Evolutionary conservation across 2,329 filamentous ascomycete genomes (phyloP).

Genomic region (Dryadomyces sulphureus): DNA sequence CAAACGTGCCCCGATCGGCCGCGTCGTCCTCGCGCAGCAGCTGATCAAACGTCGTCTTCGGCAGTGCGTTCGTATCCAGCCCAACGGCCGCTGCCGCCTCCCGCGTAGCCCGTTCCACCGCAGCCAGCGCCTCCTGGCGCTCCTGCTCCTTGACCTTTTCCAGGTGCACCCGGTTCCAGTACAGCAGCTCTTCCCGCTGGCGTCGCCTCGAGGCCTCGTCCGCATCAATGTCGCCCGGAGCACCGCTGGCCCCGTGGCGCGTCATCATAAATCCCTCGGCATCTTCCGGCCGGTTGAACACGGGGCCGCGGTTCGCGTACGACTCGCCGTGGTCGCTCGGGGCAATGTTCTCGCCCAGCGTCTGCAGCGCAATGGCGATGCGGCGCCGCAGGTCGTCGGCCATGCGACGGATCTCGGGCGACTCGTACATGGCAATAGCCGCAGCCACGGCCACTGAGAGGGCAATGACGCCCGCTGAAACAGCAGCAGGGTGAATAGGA

Average conservation of each 20-base stretch:
- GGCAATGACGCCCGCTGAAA: conserved; percentile 44
- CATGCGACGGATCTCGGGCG: conserved; percentile 45
- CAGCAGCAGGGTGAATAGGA: conserved; percentile 36
- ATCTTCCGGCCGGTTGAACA: conserved; percentile 52
- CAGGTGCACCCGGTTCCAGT: conserved; percentile 45
- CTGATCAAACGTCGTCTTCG: conserved; percentile 37
- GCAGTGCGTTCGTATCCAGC: conserved; percentile 1
- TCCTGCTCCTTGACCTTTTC: conserved; percentile 18
- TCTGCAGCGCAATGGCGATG: conserved; percentile 44
- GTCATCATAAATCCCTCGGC: conserved; percentile 47
- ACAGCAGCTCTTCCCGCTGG: conserved; percentile 50
- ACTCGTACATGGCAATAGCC: conserved; percentile 48
- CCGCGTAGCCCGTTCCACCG: conserved; percentile 6
- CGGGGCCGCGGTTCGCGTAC: conserved; percentile 27
- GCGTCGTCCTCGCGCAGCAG: conserved; percentile 35
- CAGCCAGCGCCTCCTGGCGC: conserved; percentile 2
- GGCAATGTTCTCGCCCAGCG: conserved; percentile 41
- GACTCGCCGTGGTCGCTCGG: conserved; percentile 15
- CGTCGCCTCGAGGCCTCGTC: conserved; percentile 46
- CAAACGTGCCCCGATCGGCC: conserved; percentile 39
- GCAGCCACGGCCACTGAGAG: conserved; percentile 41
- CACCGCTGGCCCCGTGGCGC: conserved; percentile 21
- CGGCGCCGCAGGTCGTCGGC: conserved; percentile 46
- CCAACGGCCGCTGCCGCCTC: conserved; percentile 8
- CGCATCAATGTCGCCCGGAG: conserved; percentile 36